Conservation (phyloP, 2,329 filamentous ascomycete species). For the Aspergillus unguis region DNA sequence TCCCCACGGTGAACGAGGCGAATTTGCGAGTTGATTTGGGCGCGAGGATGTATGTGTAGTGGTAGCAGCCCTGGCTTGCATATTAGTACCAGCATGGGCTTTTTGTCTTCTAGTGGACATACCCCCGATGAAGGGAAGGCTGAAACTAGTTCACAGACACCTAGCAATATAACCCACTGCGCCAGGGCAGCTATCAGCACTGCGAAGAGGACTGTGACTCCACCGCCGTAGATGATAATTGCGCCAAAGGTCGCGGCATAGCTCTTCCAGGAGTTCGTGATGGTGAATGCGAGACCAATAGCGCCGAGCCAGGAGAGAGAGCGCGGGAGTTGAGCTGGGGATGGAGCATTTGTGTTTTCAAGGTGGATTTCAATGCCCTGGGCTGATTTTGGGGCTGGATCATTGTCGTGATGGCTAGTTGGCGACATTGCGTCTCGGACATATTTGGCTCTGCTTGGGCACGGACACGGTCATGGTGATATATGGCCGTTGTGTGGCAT, state of each 20-base stretch:
- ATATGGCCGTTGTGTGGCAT: no score
- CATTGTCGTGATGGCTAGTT: no score
- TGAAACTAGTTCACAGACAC: constrained; percentile 14
- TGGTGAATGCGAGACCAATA: constrained; percentile 27
- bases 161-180: constrained; percentile 23
- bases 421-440: no score
- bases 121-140: constrained; percentile 17
- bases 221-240: constrained; percentile 23
- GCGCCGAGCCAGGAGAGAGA: constrained; percentile 25
- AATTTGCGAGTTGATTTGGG: constrained; percentile 21
- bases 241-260: constrained; percentile 25
- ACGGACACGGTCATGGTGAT: no score
- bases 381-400: no score
- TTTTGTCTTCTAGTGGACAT: not conserved
- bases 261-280: constrained; percentile 24
- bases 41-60: constrained; percentile 28
- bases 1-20: constrained; percentile 24
- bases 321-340: constrained; percentile 2
- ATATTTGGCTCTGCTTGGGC: no score
- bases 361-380: no score
- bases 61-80: constrained; percentile 26
- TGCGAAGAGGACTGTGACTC: constrained; percentile 22
- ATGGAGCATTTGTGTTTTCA: no score
- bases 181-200: constrained; percentile 18
- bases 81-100: no score